phyloP scores from a whole-genome alignment of 129 eudicot species.

The Scalesia atractyloides region DNA sequence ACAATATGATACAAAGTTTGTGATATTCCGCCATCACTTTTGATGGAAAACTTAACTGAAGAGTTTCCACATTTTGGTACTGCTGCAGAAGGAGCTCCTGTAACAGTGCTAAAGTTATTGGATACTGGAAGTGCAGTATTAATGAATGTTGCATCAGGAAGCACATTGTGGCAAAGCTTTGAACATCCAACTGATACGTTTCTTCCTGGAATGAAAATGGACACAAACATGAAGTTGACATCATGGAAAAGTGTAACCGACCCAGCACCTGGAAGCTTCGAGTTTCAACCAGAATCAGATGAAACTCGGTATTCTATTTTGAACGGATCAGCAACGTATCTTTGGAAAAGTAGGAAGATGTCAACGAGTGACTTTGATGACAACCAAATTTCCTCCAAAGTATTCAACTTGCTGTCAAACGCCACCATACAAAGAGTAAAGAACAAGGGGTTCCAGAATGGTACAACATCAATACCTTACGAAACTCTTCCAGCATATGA shows the following conservation, averaged over 20 bases:
- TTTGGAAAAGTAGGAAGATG: slow-evolving; percentile 24
- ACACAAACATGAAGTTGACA: slow-evolving; percentile 20
- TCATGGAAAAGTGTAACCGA: slow-evolving; percentile 53
- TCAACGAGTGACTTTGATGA: slow-evolving; percentile 2
- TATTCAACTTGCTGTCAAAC: slow-evolving; percentile 11
- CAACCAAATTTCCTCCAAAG: slow-evolving; percentile 4
- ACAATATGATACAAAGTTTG: no score
- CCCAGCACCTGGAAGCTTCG: slow-evolving; percentile 47
- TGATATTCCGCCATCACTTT: no score
- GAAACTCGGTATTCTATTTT: background rate
- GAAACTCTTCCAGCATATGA: background rate
- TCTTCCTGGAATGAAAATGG: slow-evolving; percentile 50
- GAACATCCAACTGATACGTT: slow-evolving; percentile 46
- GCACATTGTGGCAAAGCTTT: slow-evolving; percentile 56
- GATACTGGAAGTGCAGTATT: slow-evolving; percentile 48
- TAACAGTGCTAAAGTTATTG: slow-evolving; percentile 26
- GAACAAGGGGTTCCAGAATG: background rate
- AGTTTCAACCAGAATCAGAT: slow-evolving; percentile 30
- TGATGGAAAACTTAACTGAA: background rate
- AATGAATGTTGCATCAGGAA: slow-evolving; percentile 14
- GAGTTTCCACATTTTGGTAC: background rate
- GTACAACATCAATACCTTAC: background rate
- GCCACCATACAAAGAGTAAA: background rate
- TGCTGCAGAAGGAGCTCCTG: slow-evolving; percentile 16
- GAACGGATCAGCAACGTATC: background rate